Percentiles rank a stretch among this genome's conserved stretches.
Conservation (phyloP, 2,329 filamentous ascomycete species). For the Colletotrichum aenigma region DNA sequence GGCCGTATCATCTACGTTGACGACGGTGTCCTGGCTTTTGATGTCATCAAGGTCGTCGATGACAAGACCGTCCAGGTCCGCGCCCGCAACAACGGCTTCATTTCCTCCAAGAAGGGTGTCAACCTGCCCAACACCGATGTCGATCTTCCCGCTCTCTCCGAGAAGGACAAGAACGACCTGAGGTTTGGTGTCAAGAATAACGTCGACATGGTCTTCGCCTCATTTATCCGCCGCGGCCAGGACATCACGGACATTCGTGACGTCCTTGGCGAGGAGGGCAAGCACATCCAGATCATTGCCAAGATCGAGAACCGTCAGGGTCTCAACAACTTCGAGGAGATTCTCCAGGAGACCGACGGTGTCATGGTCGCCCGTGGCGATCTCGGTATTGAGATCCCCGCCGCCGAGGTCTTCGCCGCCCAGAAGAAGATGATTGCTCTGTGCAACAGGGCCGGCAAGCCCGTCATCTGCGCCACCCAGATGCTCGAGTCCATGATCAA, state of each 20-base stretch:
- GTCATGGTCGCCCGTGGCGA: slow-evolving; percentile 99
- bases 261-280: slow-evolving; percentile 88
- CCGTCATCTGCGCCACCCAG: slow-evolving; percentile 97
- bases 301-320: slow-evolving; percentile 99
- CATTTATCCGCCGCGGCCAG: slow-evolving; percentile 92
- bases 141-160: slow-evolving; percentile 93
- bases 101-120: slow-evolving; percentile 98
- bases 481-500: slow-evolving; percentile 99
- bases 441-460: slow-evolving; percentile 99
- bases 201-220: slow-evolving; percentile 99
- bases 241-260: slow-evolving; percentile 93
- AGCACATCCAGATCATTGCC: slow-evolving; percentile 98
- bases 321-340: slow-evolving; percentile 99
- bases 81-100: slow-evolving; percentile 97
- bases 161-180: slow-evolving; percentile 97
- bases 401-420: slow-evolving; percentile 96
- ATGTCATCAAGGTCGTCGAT: slow-evolving; percentile 87
- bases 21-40: slow-evolving; percentile 95
- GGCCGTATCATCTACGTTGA: slow-evolving; percentile 98
- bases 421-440: slow-evolving; percentile 99
- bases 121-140: slow-evolving; percentile 99
- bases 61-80: slow-evolving; percentile 86
- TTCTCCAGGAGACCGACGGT: slow-evolving; percentile 93
- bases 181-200: slow-evolving; percentile 97
- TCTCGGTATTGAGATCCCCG: slow-evolving; percentile 97